Conservation (phyloP, 75 land plant genomes). For the Pinus tabuliformis region DNA sequence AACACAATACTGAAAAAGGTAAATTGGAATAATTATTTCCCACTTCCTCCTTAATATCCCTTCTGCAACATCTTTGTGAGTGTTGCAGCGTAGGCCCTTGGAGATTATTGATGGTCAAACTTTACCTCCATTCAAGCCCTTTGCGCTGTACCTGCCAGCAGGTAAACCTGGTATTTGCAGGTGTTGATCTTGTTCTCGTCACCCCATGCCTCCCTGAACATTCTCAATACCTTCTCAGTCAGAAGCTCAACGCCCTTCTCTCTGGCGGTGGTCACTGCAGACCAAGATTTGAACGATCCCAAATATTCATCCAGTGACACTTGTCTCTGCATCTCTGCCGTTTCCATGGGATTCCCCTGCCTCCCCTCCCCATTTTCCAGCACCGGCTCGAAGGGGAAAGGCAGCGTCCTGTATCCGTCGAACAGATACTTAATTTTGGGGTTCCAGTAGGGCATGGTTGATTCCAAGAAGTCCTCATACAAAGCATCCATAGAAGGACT, state of each 20-base stretch:
- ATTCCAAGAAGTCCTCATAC: neutral
- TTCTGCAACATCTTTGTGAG: too few relatives aligned
- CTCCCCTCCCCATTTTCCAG: constrained; percentile 8
- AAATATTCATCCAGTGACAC: constrained; percentile 16
- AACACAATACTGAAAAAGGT: too few relatives aligned
- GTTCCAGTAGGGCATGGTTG: constrained; percentile 19
- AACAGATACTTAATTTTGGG: constrained; percentile 8
- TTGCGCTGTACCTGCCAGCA: neutral
- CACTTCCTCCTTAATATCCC: too few relatives aligned
- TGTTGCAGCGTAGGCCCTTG: too few relatives aligned
- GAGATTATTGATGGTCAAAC: too few relatives aligned
- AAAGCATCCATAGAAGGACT: constrained; percentile 16
- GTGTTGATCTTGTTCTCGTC: neutral
- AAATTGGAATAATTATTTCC: too few relatives aligned
- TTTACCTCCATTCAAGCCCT: too few relatives aligned
- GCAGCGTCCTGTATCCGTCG: constrained; percentile 20
- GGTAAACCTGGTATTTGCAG: neutral
- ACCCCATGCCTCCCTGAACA: constrained; percentile 28
- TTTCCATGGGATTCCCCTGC: neutral
- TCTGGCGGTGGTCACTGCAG: constrained; percentile 13
- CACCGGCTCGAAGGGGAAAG: constrained; percentile 25
- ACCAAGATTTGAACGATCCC: constrained; percentile 21
- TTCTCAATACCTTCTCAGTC: constrained; percentile 9
- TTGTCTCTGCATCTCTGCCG: constrained; percentile 8
- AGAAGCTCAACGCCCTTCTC: constrained; percentile 24